Evolutionary conservation across 208 protist species (phyloP), one percentile per base, ranked within the genome.

Genomic region (Acanthamoeba royreba): DNA sequence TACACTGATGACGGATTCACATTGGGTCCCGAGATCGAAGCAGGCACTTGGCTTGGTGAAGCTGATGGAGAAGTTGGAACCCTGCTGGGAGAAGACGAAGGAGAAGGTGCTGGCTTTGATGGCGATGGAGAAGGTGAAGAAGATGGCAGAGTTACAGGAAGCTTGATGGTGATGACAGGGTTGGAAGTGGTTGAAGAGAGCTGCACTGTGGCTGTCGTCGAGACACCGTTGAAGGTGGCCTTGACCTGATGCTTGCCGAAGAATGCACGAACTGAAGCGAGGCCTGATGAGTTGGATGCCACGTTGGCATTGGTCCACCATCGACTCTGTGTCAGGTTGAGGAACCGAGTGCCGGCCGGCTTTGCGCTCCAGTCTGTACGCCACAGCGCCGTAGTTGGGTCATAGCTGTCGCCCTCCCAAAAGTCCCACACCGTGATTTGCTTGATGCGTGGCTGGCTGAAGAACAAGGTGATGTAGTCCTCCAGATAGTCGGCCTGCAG

Each of bases 401-500:
- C 46, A 45, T 85, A 85, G 74, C 53, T 40, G 4, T 2, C 31
- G 43, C 74, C 74, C 74, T 85, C 74, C 74, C 74, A 85, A 45
- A 85, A 85, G 74, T 45, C 74, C 74, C 74, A 85, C 74, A 55
- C 43, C 4, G 38, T 38, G 33, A 85, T 85, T 40, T 42, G 74
- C 25, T 17, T 40, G 1, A 85, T 42, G n/a, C 28, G 17, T 2
- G 74, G 74, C 74, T 85, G 74, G 74, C 74, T 85, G 74, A 85
- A 85, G 74, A 85, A 85, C 43, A 85, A 85, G 43, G 31, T 38
- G 31, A 85, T 42, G 43, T 53, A 85, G 43, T 85, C 74, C 43
- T 85, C 74, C 28, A 85, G 74, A 33, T 85, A 85, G 43, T 85
- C 74, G 22, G 74, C 74, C 9, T 85, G 74, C 43, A 85, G 43